Evolutionary conservation across 768 basidiomycete genomes (phyloP).

Genomic region (Mrakia blollopis): DNA sequence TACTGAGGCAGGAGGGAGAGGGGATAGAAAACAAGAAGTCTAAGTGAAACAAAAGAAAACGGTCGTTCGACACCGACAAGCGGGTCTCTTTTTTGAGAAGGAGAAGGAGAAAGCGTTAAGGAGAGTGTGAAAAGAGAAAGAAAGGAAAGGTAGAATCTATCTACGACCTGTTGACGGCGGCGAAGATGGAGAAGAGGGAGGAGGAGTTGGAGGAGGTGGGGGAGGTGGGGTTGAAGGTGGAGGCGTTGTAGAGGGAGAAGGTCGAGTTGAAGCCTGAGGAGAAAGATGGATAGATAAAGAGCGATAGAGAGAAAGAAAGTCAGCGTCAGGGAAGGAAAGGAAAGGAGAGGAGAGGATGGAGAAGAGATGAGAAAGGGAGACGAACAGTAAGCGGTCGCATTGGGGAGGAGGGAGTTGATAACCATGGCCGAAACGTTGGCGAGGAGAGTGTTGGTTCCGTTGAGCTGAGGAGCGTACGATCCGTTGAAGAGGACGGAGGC

Average conservation of each 20-base stretch:
- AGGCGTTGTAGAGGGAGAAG: conserved; percentile 9
- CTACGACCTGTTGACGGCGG: neutral
- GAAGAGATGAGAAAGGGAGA: neutral
- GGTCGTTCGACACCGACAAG: neutral
- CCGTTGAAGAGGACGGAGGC: conserved; percentile 25
- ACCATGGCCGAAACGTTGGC: conserved; percentile 19
- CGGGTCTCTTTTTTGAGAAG: neutral
- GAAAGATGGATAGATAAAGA: neutral
- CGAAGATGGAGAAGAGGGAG: conserved; percentile 12
- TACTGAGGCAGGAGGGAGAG: neutral
- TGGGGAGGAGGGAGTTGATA: conserved; percentile 25
- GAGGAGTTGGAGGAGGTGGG: neutral
- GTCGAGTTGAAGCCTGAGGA: conserved; percentile 17
- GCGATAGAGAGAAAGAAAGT: neutral
- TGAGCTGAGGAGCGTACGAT: conserved; percentile 22
- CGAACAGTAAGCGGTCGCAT: conserved; percentile 17
- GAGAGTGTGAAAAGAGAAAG: neutral
- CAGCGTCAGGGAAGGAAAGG: neutral
- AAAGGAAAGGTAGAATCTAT: neutral
- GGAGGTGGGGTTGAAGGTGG: neutral
- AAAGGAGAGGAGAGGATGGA: neutral
- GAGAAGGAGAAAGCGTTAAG: neutral
- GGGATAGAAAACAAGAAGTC: conserved; percentile 4
- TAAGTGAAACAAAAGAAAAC: neutral
- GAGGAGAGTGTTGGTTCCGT: conserved; percentile 23